Evolutionary conservation across 73 alveolate species (phyloP).

Genomic region (Diophrys appendiculata): DNA sequence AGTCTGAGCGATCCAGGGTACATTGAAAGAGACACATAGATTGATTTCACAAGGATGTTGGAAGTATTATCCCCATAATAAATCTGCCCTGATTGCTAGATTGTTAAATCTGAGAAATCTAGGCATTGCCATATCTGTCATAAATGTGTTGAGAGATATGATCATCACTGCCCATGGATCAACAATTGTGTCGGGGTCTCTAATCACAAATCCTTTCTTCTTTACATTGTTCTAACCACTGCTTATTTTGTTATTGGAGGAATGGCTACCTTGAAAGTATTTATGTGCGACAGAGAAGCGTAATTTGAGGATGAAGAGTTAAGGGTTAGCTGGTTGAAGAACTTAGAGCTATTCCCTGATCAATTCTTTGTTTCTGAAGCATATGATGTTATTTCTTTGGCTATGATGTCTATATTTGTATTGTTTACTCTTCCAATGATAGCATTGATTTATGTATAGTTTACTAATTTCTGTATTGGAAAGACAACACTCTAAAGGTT

Average conservation of each 20-base stretch:
- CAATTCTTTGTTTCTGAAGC: neutral
- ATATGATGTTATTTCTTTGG: neutral
- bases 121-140: conserved; percentile 78
- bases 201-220: conserved; percentile 58
- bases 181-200: conserved; percentile 78
- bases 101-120: conserved; percentile 62
- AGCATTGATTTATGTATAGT: conserved; percentile 14
- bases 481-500: neutral
- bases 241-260: neutral
- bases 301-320: neutral
- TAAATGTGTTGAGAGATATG: conserved; percentile 75
- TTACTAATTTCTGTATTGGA: conserved; percentile 15
- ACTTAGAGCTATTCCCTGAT: neutral
- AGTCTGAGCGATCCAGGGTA: conserved; percentile 51
- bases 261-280: neutral
- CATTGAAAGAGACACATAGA: conserved; percentile 12
- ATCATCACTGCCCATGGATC: conserved; percentile 78
- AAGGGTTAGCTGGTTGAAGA: neutral
- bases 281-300: neutral
- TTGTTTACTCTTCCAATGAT: neutral
- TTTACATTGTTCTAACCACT: conserved; percentile 35
- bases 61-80: conserved; percentile 41
- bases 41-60: conserved; percentile 44
- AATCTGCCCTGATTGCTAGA: conserved; percentile 81
- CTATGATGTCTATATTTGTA: neutral